Evolutionary conservation across 2,329 filamentous ascomycete genomes (phyloP).

Genomic region (Cordyceps pruinosa): DNA sequence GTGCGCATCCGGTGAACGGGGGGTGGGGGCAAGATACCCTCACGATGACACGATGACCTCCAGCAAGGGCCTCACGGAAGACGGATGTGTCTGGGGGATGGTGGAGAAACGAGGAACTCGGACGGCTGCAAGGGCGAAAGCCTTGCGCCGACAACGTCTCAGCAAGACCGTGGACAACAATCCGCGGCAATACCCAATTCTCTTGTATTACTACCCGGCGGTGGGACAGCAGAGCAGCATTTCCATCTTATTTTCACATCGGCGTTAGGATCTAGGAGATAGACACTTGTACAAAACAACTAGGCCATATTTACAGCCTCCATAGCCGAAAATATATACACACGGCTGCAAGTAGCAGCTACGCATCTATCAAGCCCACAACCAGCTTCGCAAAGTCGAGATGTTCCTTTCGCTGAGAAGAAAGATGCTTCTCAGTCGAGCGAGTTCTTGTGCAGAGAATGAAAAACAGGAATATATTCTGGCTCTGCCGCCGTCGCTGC

Average conservation of each 20-base stretch:
- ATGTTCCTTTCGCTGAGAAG: no score
- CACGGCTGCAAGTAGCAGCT: no score
- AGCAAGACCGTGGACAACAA: no score
- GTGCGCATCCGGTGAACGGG: constrained; percentile 24
- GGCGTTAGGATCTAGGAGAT: constrained; percentile 4
- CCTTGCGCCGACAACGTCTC: neutral
- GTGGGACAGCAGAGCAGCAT: constrained; percentile 1
- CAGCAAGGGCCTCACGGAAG: no score
- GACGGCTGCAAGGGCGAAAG: neutral
- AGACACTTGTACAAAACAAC: neutral
- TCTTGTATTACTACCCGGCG: constrained; percentile 7
- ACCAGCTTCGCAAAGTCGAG: no score
- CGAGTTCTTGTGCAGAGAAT: no score
- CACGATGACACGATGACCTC: neutral
- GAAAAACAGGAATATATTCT: neutral
- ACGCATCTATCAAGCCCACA: no score
- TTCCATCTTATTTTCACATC: neutral
- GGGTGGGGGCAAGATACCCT: neutral
- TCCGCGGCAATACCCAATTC: no score
- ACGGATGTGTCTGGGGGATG: no score
- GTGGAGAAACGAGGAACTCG: neutral
- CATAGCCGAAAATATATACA: neutral
- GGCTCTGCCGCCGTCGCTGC: neutral
- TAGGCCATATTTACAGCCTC: neutral
- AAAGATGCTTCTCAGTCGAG: no score